Evolutionary conservation across 2,329 filamentous ascomycete species (phyloP), one percentile per base, ranked within the genome.

Genomic region (Aureobasidium lini): DNA sequence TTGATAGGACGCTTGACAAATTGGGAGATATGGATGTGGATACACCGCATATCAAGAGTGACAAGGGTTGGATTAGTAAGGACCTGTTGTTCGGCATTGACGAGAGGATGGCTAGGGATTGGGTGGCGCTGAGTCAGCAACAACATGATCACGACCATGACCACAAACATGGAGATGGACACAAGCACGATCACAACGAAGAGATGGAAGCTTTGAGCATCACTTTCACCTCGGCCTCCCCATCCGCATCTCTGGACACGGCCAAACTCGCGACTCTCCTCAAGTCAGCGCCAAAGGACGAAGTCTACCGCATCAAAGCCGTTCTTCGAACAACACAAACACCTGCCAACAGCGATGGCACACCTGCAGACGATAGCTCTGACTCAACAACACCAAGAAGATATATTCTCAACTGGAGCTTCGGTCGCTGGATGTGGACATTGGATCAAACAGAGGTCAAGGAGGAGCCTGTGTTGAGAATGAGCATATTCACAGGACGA

Each of bases 341-440:
- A 71, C 0, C 74, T 76, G 0, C 77, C n/a, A 40, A 54, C 47
- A 1, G 75, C 75, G 49, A 54, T 23, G 49, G 48, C 28, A 42
- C 40, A 15, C 42, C 49, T 6, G 49, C 59, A 16, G 54, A 54
- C 13, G 74, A 10, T 13, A 61, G 65, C 1, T 68, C 66, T 16
- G 69, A 75, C 52, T 66, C 72, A 6, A 65, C 68, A 8, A 73
- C 72, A 1, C 68, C 72, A 18, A 72, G 73, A 15, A 80, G 89
- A 59, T 96, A 94, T 70, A 96, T 99, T 46, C 81, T 99, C 61
- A 99, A 99, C 72, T 99, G 94, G 94, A 94, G 94, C 0, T 99
- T 99, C 75, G 91, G 91, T 0, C 82, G 94, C 32, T 99, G 94
- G 93, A 95, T 85, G 0, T 96, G 93, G 69, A 95, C 91, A 1